These are phyloP conservation scores for Trichoderma asperelloides DNA, from an alignment of 495 filamentous ascomycete species.

Conservation along the genomic window DNA sequence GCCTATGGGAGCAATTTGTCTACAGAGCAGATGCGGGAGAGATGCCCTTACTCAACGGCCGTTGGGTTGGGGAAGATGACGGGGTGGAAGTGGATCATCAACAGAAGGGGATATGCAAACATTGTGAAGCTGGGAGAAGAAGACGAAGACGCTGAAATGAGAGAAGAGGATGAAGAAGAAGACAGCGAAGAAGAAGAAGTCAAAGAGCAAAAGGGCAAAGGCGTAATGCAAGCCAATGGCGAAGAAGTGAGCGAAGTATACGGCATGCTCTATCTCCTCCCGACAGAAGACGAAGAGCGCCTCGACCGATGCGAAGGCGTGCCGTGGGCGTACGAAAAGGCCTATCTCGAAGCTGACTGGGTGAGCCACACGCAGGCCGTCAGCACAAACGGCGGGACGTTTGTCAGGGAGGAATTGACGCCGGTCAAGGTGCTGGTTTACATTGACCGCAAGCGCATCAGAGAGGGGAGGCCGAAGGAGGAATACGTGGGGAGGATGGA, in stretches of 20 bases:
- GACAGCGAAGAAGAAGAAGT: background rate
- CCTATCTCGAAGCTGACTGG: constrained; percentile 13
- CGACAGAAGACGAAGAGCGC: constrained; percentile 20
- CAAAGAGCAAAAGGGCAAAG: background rate
- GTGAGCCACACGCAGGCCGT: constrained; percentile 15
- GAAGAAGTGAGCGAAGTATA: constrained; percentile 21
- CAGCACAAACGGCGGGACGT: background rate
- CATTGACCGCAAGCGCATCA: constrained; percentile 22
- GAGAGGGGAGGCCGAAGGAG: constrained; percentile 14
- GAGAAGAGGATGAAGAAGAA: background rate
- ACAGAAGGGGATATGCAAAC: constrained; percentile 34
- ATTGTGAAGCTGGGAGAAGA: constrained; percentile 16
- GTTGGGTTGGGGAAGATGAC: constrained; percentile 28
- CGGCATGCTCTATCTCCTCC: constrained; percentile 31
- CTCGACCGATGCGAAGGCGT: constrained; percentile 31
- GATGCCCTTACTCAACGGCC: constrained; percentile 28
- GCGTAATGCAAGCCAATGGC: background rate
- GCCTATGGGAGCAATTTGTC: constrained; percentile 38
- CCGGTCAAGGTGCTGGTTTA: constrained; percentile 26
- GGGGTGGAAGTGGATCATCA: constrained; percentile 36
- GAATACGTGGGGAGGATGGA: constrained; percentile 36
- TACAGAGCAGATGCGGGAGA: constrained; percentile 27
- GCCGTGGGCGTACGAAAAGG: constrained; percentile 27
- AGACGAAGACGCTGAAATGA: constrained; percentile 11
- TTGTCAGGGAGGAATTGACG: constrained; percentile 3